Evolutionary conservation across 1,139 yeast species (phyloP).

Genomic region (Kazachstania sp.): DNA sequence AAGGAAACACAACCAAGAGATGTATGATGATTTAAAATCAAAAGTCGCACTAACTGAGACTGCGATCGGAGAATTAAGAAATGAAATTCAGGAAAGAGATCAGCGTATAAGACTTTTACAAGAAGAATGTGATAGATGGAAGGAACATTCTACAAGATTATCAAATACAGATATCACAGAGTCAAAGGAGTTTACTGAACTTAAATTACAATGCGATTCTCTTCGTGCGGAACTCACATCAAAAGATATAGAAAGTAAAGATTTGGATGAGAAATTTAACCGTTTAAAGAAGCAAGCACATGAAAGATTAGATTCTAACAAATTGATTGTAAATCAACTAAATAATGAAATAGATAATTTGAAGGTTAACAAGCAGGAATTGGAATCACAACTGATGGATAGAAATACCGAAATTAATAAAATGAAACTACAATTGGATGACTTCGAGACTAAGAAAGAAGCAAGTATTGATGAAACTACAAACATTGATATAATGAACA

Average conservation of each 20-base stretch:
- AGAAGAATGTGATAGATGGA: slow-evolving; percentile 46
- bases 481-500: neutral
- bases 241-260: slow-evolving; percentile 26
- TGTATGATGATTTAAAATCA: slow-evolving; percentile 31
- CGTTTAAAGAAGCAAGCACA: slow-evolving; percentile 31
- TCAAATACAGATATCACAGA: neutral
- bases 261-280: slow-evolving; percentile 30
- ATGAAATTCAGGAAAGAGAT: slow-evolving; percentile 37
- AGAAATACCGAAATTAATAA: slow-evolving; percentile 16
- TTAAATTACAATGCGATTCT: slow-evolving; percentile 31
- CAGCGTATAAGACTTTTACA: slow-evolving; percentile 34
- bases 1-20: slow-evolving; percentile 29
- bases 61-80: slow-evolving; percentile 29
- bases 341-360: slow-evolving; percentile 23
- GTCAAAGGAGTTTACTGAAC: slow-evolving; percentile 9
- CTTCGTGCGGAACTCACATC: slow-evolving; percentile 23
- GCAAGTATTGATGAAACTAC: neutral
- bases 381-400: slow-evolving; percentile 8
- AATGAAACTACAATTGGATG: slow-evolving; percentile 25
- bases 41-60: slow-evolving; percentile 31
- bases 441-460: slow-evolving; percentile 19
- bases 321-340: slow-evolving; percentile 21
- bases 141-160: slow-evolving; percentile 37
- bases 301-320: slow-evolving; percentile 34
- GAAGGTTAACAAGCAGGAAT: slow-evolving; percentile 5